A percentile compares a stretch with the other conserved stretches of the same genome.
phyloP scores from a whole-genome alignment of 352 stramenopile species.

The Globisporangium viniferum region DNA sequence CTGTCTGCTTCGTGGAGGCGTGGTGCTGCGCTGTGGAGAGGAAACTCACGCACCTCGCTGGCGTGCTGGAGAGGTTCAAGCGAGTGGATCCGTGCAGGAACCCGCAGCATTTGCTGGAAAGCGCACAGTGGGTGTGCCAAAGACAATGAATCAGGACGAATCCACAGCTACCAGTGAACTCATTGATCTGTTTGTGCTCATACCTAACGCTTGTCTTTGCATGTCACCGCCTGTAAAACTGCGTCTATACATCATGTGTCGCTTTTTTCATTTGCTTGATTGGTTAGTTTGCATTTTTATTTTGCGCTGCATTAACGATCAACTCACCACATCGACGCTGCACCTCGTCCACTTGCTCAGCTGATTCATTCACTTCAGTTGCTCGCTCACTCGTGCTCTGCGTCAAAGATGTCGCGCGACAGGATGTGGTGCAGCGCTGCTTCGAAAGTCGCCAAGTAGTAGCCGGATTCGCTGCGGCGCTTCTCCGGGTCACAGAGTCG shows the following conservation, averaged over 20 bases:
- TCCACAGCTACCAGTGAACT: neutral
- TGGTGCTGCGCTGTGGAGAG: neutral
- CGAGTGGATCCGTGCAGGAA: neutral
- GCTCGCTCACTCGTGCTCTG: conserved; percentile 11
- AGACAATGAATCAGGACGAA: neutral
- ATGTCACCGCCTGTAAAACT: neutral
- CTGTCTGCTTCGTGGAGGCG: neutral
- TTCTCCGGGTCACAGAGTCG: conserved; percentile 83
- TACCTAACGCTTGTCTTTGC: neutral
- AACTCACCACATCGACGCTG: neutral
- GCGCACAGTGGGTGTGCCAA: neutral
- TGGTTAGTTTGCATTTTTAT: neutral
- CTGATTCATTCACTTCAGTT: neutral
- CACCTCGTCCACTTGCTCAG: neutral
- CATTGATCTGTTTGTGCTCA: neutral
- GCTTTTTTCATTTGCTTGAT: neutral
- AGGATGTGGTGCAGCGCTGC: conserved; percentile 79
- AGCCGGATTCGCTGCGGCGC: conserved; percentile 81
- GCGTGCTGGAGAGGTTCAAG: neutral
- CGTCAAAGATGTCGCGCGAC: conserved; percentile 42
- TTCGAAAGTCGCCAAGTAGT: conserved; percentile 85
- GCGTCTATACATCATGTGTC: neutral
- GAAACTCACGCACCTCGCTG: neutral
- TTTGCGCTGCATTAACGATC: neutral
- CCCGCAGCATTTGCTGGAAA: neutral